Evolutionary conservation across 2,329 filamentous ascomycete species (phyloP).

Genomic region (Onygena corvina): DNA sequence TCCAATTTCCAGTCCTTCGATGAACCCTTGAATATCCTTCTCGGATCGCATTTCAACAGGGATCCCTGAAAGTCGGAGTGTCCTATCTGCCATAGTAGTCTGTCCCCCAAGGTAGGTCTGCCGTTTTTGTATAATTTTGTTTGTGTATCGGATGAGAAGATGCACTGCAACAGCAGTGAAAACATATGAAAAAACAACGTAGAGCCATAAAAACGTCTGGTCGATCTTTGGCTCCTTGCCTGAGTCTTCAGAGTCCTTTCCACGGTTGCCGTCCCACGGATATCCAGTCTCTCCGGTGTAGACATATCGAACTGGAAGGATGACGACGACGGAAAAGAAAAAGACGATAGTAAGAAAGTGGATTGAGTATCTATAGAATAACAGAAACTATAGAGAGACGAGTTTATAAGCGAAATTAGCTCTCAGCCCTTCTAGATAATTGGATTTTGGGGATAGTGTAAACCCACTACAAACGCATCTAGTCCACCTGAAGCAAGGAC

Average conservation of each 20-base stretch:
- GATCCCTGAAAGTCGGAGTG: slow-evolving; percentile 81
- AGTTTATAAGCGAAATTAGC: background rate
- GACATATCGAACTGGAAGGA: slow-evolving; percentile 72
- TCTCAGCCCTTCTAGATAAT: background rate
- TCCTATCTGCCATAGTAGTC: slow-evolving; percentile 89
- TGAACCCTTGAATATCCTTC: slow-evolving; percentile 67
- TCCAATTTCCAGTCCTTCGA: slow-evolving; percentile 80
- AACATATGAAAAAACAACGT: slow-evolving; percentile 86
- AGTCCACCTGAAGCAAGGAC: slow-evolving; percentile 80
- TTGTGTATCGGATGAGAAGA: slow-evolving; percentile 70
- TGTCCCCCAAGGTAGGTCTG: slow-evolving; percentile 89
- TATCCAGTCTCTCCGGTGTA: slow-evolving; percentile 40
- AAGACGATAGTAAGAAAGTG: slow-evolving; percentile 68
- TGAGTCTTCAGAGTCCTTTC: slow-evolving; percentile 25
- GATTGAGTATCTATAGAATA: slow-evolving; percentile 92
- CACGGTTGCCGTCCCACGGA: slow-evolving; percentile 25
- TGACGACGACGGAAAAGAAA: slow-evolving; percentile 66
- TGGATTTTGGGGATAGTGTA: background rate
- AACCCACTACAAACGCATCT: slow-evolving; percentile 74
- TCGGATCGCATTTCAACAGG: slow-evolving; percentile 68
- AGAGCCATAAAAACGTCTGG: slow-evolving; percentile 69
- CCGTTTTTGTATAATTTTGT: slow-evolving; percentile 68
- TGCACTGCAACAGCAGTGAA: slow-evolving; percentile 76
- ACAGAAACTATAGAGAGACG: slow-evolving; percentile 51
- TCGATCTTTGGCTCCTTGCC: slow-evolving; percentile 25